phyloP scores from a whole-genome alignment of 306 rosid genomes.

The cucumber (Cucumis sativus) region DNA sequence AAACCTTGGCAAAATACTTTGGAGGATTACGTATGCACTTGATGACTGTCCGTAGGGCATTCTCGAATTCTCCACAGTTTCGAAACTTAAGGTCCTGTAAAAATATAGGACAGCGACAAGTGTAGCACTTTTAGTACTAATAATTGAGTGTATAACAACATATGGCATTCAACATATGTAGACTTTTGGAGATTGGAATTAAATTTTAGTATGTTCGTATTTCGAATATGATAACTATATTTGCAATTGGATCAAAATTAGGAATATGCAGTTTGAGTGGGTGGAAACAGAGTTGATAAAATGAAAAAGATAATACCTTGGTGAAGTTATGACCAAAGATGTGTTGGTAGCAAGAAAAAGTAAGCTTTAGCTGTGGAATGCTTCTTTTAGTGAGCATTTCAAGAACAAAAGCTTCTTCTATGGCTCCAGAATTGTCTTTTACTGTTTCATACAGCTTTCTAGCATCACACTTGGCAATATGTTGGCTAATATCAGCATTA shows the following conservation, averaged over 20 bases:
- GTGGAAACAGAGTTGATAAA: neutral
- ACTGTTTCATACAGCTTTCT: slow-evolving; percentile 58
- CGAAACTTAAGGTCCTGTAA: slow-evolving; percentile 34
- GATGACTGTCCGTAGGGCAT: slow-evolving; percentile 26
- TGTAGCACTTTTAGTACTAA: no score
- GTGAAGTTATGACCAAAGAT: slow-evolving; percentile 65
- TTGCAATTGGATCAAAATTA: no score
- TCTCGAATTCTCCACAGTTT: slow-evolving; percentile 37
- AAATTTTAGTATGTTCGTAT: no score
- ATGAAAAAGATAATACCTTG: slow-evolving; percentile 19
- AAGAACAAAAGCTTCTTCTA: slow-evolving; percentile 45
- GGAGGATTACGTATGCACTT: slow-evolving; percentile 44
- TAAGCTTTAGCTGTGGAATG: slow-evolving; percentile 53
- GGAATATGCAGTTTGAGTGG: no score
- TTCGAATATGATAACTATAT: no score
- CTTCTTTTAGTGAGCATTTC: slow-evolving; percentile 67
- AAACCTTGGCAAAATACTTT: slow-evolving; percentile 43
- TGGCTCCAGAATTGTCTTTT: slow-evolving; percentile 35
- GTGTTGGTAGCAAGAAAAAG: slow-evolving; percentile 51
- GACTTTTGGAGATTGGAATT: no score
- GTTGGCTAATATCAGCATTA: slow-evolving; percentile 41
- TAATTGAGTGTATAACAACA: no score
- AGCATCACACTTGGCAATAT: slow-evolving; percentile 63
- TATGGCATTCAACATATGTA: no score
- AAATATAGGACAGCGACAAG: neutral